These are phyloP conservation scores for Zymoseptoria ardabiliae DNA, from an alignment of 2,329 filamentous ascomycete species.

Conservation along the genomic window DNA sequence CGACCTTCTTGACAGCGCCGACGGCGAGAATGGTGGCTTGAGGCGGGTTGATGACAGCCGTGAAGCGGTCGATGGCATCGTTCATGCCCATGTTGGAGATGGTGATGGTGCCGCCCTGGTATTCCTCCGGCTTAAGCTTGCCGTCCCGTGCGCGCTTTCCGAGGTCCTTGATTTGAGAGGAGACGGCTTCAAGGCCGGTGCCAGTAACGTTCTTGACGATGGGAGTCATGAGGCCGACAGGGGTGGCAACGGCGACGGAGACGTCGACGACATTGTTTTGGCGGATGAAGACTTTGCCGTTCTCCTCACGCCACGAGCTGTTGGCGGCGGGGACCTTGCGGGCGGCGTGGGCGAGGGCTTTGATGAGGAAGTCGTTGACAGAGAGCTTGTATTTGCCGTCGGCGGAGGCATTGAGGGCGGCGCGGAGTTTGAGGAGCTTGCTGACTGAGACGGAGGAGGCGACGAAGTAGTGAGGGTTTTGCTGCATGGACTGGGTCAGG, in stretches of 20 bases:
- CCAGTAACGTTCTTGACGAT: constrained; percentile 86
- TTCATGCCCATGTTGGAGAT: constrained; percentile 99
- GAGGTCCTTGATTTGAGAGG: constrained; percentile 84
- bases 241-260: constrained; percentile 90
- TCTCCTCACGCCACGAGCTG: constrained; percentile 79
- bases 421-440: constrained; percentile 93
- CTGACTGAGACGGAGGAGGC: constrained; percentile 81
- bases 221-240: constrained; percentile 89
- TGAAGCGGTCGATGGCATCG: constrained; percentile 89
- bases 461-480: constrained; percentile 98
- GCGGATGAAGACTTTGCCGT: constrained; percentile 69
- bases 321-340: constrained; percentile 94
- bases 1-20: constrained; percentile 91
- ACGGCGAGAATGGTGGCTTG: constrained; percentile 94
- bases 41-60: constrained; percentile 96
- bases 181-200: constrained; percentile 84
- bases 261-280: constrained; percentile 92
- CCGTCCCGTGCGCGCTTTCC: constrained; percentile 92
- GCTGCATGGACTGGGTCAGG: constrained; percentile 77
- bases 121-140: constrained; percentile 99
- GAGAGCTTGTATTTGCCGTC: constrained; percentile 98
- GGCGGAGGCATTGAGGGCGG: constrained; percentile 79
- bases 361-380: constrained; percentile 99
- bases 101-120: constrained; percentile 97
- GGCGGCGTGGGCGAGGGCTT: constrained; percentile 81